Evolutionary conservation across 306 rosid genomes (phyloP).

Genomic region (Sicyos baderoa): DNA sequence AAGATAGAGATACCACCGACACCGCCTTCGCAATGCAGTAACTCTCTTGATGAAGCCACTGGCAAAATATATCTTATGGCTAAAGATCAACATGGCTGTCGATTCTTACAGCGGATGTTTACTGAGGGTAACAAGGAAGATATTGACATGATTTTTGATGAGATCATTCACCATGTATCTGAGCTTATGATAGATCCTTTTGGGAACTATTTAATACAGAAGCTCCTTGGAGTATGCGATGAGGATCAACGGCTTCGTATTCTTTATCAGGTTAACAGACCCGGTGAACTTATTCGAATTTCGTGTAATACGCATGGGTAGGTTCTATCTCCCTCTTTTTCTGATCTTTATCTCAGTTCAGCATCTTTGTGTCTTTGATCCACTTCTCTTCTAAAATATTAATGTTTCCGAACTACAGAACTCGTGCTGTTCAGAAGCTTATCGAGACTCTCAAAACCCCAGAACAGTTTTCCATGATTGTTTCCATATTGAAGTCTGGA

Average conservation of each 20-base stretch:
- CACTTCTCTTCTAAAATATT: conserved; percentile 7
- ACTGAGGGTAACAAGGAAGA: conserved; percentile 43
- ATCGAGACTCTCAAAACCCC: conserved; percentile 55
- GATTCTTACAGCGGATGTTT: conserved; percentile 47
- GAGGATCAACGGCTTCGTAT: conserved; percentile 48
- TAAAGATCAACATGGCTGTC: conserved; percentile 66
- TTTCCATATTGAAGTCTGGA: conserved; percentile 54
- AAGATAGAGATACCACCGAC: conserved; percentile 17
- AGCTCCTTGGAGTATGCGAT: conserved; percentile 46
- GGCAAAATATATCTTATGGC: conserved; percentile 40
- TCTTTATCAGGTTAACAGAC: conserved; percentile 42
- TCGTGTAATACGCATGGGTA: conserved; percentile 68
- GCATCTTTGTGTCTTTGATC: conserved; percentile 12
- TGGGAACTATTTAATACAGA: conserved; percentile 81
- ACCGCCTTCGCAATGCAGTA: background rate
- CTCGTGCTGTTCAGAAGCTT: conserved; percentile 61
- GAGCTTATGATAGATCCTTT: conserved; percentile 65
- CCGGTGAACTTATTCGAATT: conserved; percentile 45
- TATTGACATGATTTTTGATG: conserved; percentile 38
- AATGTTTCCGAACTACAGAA: conserved; percentile 34
- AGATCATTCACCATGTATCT: conserved; percentile 39
- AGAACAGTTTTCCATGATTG: conserved; percentile 40
- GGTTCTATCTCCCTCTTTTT: conserved; percentile 22
- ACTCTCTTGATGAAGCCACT: conserved; percentile 35
- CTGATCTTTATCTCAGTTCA: conserved; percentile 12